Base-by-base conservation (phyloP, 495 filamentous ascomycete species). In the Amniculicola lignicola region DNA sequence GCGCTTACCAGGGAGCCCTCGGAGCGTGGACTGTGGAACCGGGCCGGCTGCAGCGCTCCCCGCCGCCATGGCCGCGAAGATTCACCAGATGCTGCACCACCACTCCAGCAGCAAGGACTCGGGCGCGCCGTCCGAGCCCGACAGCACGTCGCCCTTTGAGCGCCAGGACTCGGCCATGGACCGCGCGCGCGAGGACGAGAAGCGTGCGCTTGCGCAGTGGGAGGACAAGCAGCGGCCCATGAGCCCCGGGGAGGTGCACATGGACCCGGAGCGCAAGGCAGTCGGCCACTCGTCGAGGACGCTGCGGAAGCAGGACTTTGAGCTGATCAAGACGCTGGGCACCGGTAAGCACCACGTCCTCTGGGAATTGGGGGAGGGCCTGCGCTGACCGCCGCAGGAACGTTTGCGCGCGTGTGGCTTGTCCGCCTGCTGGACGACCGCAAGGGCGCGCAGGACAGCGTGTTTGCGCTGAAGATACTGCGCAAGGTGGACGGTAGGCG, bases 351-450 rank as follows among this genome's bases (percentile, higher is more conserved):
- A 24, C 3, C 31, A 15, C 25, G 25, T 10, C 2, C 0, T 29
- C 9, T 11, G 16, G 15, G 29, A 15, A 16, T n/a, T 22, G 29
- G n/a, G 6, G 4, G 19, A 15, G 21, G 21, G 7, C 28, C 11
- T 61, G 55, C 62, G 69, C 69, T 76, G 62, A 76, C 67, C 49
- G 50, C 51, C 54, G 24, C 69, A 95, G 92, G 93, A 52, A 97
- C 93, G 14, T 97, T 98, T 74, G 92, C 93, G 50, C 82, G 93
- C 56, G 93, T 98, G 33, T 95, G 90, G 84, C 83, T 96, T 45
- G 85, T 88, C 29, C 81, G 82, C 57, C 69, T 86, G 37, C 66
- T 66, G 21, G 67, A 72, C 46, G 35, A 61, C 6, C 40, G 64
- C 22, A 35, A 62, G 11, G 51, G 46, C n/a, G 64, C 67, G 51